Evolutionary conservation across 164 flowering plant genomes (phyloP), one percentile per base, ranked within the genome.

Genomic region (Cinnamomum micranthum): DNA sequence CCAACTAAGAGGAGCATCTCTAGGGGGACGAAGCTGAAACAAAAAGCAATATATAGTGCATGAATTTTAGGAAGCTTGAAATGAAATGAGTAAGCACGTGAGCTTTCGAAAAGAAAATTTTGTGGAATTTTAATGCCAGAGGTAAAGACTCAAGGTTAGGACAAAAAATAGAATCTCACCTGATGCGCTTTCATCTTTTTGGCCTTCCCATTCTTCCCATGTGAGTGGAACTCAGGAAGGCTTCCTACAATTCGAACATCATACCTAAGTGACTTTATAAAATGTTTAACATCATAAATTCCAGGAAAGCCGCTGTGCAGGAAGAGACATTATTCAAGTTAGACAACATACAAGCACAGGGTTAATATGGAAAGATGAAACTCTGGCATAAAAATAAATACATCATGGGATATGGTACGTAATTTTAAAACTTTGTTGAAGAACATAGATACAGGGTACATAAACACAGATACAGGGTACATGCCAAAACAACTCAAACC

Each of bases 1-100:
- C 99, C 99, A 95, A 82, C 86, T 87, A 22, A 87, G 78, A 68
- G 94, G 87, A 80, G 99, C 97, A 89, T 95, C 99, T 85, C 99
- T 90, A 71, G 97, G 97, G 15, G 98, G 99, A 1, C 88, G 87
- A 76, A 95, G 60, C 99, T 95, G 84, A 75, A 72, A 28, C 50
- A 71, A 20, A 69, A 66, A 31, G 47, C 69, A 66, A 28, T 28
- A 66, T 25, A 20, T 24, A 22, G 66, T 64, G 24, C 13, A n/a
- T 63, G 35, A 31, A 23, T 31, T 31, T 31, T 31, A 4, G 35
- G 35, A 31, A 31, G 35, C 35, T 31, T 31, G 35, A 5, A 31
- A 31, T 31, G 35, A 31, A 31, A 31, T 31, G 6, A 31, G 35
- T 25, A 51, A 2, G 52, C 35, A 47, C 31, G 51, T 52, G 52